Evolutionary conservation across 139 green algal genomes (phyloP).

Genomic region (Chlorella sp.): DNA sequence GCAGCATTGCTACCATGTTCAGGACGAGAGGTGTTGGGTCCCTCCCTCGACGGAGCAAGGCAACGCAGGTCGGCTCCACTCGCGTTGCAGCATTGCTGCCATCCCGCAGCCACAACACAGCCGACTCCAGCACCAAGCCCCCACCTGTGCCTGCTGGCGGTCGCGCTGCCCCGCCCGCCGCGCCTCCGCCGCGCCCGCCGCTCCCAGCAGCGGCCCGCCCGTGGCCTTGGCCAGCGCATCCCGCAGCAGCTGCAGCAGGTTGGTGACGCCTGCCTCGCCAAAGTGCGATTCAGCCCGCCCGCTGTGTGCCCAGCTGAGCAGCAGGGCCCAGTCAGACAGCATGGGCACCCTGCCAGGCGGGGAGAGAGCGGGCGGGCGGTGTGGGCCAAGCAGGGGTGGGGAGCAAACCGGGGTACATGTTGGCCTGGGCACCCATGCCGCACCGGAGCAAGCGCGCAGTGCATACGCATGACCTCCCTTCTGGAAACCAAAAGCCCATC

Average conservation of each 20-base stretch:
- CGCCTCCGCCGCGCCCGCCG: neutral
- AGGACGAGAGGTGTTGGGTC: no score
- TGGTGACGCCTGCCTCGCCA: constrained; percentile 41
- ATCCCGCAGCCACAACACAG: no score
- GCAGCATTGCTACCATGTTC: neutral
- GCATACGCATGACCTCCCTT: neutral
- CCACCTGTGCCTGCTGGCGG: neutral
- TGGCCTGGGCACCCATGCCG: neutral
- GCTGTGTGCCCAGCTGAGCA: constrained; percentile 50
- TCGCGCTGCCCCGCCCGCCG: neutral
- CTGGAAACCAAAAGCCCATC: no score
- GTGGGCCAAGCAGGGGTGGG: no score
- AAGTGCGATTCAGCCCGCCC: constrained; percentile 42
- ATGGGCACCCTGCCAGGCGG: constrained; percentile 33
- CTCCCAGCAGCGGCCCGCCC: constrained; percentile 21
- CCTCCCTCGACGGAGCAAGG: no score
- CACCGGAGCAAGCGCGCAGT: neutral
- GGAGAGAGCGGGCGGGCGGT: neutral
- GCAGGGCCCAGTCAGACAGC: constrained; percentile 51
- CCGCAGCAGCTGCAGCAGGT: constrained; percentile 48
- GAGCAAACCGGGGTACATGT: no score
- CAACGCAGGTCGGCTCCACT: no score
- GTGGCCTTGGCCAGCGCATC: constrained; percentile 36
- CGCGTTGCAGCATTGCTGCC: no score
- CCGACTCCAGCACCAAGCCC: no score